Conservation (phyloP, 2,329 filamentous ascomycete species). For the Botrytis elliptica region DNA sequence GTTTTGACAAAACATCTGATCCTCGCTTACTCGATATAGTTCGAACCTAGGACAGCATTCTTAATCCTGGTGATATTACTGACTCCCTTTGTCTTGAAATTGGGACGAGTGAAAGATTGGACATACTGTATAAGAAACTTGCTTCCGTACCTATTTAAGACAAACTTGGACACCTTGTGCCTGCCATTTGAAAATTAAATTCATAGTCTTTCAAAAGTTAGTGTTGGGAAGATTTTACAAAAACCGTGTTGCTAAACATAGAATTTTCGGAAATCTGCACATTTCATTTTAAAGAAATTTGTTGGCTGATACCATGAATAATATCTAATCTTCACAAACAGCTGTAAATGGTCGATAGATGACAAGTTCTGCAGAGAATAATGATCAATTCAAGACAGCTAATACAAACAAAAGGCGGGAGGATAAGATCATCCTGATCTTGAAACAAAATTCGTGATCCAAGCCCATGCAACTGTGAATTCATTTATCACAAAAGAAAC, state of each 20-base stretch:
- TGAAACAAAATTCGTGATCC: background rate
- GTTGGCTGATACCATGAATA: no score
- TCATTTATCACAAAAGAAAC: background rate
- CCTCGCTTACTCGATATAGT: background rate
- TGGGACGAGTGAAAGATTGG: no score
- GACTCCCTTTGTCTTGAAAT: no score
- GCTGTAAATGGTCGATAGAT: background rate
- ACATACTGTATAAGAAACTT: no score
- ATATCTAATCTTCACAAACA: no score
- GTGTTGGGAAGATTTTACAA: no score
- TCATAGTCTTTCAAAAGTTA: no score
- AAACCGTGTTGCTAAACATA: background rate
- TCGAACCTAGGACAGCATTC: background rate
- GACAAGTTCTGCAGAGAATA: background rate
- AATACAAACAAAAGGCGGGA: no score
- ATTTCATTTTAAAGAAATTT: background rate
- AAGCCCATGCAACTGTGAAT: background rate
- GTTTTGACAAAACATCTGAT: no score
- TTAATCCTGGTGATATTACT: background rate
- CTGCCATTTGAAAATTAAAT: no score
- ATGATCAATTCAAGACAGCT: background rate
- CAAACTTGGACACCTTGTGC: no score
- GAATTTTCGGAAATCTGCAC: background rate
- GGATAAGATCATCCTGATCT: background rate
- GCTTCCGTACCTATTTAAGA: no score